Conservation (phyloP, 768 basidiomycete species). For the Pulveroboletus ravenelii region DNA sequence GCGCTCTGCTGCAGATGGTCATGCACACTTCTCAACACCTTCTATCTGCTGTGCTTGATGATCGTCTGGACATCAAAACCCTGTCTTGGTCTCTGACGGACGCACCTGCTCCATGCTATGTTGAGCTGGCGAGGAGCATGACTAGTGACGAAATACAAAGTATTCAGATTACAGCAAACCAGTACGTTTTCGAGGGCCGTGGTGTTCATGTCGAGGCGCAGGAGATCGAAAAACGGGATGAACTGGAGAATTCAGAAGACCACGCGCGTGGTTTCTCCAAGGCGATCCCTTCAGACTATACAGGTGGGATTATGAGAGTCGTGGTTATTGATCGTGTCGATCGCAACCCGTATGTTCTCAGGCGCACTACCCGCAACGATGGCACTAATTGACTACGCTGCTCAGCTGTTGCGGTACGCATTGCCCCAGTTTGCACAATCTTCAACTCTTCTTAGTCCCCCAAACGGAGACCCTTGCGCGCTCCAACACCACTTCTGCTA, state of each 20-base stretch:
- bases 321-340: slow-evolving; percentile 82
- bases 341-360: slow-evolving; percentile 59
- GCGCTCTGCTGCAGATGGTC: slow-evolving; percentile 49
- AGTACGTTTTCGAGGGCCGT: slow-evolving; percentile 64
- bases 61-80: slow-evolving; percentile 57
- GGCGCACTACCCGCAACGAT: slow-evolving; percentile 5
- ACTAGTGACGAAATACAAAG: slow-evolving; percentile 53
- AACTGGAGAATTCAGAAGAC: slow-evolving; percentile 34
- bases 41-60: slow-evolving; percentile 75
- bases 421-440: slow-evolving; percentile 67
- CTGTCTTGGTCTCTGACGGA: slow-evolving; percentile 78
- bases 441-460: slow-evolving; percentile 67
- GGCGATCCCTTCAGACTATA: slow-evolving; percentile 64
- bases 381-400: not conserved
- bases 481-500: slow-evolving; percentile 56
- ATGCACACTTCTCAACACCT: slow-evolving; percentile 85
- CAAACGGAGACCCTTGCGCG: slow-evolving; percentile 64
- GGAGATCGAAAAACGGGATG: slow-evolving; percentile 47
- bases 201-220: slow-evolving; percentile 70
- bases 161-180: slow-evolving; percentile 63
- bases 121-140: slow-evolving; percentile 71
- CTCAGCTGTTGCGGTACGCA: slow-evolving; percentile 81
- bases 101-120: slow-evolving; percentile 65
- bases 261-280: slow-evolving; percentile 51
- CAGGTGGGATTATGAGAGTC: slow-evolving; percentile 71